Conservation (phyloP, 2,329 filamentous ascomycete species). For the Cordyceps cicadae region DNA sequence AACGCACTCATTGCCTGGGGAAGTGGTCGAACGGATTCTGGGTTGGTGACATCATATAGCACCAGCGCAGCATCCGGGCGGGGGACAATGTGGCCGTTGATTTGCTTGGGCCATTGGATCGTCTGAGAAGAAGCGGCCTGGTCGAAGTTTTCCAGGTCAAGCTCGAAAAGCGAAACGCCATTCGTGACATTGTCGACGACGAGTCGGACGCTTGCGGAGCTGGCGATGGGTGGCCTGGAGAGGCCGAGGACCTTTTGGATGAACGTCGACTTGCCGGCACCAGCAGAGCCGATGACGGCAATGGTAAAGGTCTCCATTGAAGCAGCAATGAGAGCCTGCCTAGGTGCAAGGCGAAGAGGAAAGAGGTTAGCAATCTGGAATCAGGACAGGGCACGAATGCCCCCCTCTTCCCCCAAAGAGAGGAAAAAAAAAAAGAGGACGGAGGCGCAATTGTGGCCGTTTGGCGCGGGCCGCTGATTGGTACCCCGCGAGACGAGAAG, state of each 20-base stretch:
- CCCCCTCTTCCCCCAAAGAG: too few species aligned
- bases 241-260: conserved; percentile 55
- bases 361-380: neutral
- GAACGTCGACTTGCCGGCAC: conserved; percentile 61
- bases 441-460: conserved; percentile 9
- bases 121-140: conserved; percentile 43
- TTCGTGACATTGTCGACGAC: conserved; percentile 50
- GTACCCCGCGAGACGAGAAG: neutral
- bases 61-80: conserved; percentile 75
- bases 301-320: conserved; percentile 56
- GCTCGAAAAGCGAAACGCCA: conserved; percentile 54
- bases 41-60: conserved; percentile 79
- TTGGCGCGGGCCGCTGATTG: neutral
- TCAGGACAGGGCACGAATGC: neutral
- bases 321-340: conserved; percentile 25
- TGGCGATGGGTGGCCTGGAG: conserved; percentile 42
- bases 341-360: conserved; percentile 10
- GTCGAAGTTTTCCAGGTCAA: conserved; percentile 58
- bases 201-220: conserved; percentile 49
- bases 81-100: conserved; percentile 63
- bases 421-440: conserved; percentile 3
- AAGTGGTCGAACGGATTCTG: conserved; percentile 64
- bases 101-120: conserved; percentile 59
- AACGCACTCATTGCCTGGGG: conserved; percentile 71
- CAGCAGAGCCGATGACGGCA: conserved; percentile 56